Conservation (phyloP, 345 rosid genomes). For the Syzygium jambos region DNA sequence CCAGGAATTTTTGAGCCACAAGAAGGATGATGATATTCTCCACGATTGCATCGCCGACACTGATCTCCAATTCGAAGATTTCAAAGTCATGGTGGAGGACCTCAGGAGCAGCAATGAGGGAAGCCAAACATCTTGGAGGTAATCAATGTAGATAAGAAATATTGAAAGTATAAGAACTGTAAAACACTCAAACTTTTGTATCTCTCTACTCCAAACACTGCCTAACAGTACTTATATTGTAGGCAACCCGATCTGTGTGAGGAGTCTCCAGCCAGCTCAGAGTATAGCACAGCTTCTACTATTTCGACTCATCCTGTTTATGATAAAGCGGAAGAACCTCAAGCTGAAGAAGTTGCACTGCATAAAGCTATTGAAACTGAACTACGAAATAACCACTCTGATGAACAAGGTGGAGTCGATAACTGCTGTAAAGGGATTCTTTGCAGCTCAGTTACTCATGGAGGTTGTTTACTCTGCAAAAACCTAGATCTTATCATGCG, state of each 20-base stretch:
- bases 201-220: neutral
- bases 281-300: slow-evolving; percentile 82
- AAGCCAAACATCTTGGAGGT: slow-evolving; percentile 79
- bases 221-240: slow-evolving; percentile 2
- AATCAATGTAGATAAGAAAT: neutral
- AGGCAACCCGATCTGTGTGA: slow-evolving; percentile 80
- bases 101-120: slow-evolving; percentile 48
- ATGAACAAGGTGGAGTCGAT: slow-evolving; percentile 9
- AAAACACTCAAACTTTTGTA: neutral
- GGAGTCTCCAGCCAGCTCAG: slow-evolving; percentile 84
- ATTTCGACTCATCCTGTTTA: slow-evolving; percentile 22
- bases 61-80: slow-evolving; percentile 62
- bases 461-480: slow-evolving; percentile 23
- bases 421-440: slow-evolving; percentile 28
- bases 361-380: slow-evolving; percentile 22
- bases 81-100: slow-evolving; percentile 63
- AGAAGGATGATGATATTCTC: slow-evolving; percentile 52
- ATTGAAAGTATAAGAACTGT: neutral
- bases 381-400: slow-evolving; percentile 11
- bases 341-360: slow-evolving; percentile 17
- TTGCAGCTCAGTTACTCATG: slow-evolving; percentile 26
- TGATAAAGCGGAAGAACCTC: slow-evolving; percentile 37
- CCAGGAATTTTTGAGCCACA: slow-evolving; percentile 62
- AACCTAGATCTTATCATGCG: neutral
- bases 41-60: slow-evolving; percentile 41